Base-by-base conservation (phyloP, 1,284 basidiomycete species). In the Fistulina hepatica region DNA sequence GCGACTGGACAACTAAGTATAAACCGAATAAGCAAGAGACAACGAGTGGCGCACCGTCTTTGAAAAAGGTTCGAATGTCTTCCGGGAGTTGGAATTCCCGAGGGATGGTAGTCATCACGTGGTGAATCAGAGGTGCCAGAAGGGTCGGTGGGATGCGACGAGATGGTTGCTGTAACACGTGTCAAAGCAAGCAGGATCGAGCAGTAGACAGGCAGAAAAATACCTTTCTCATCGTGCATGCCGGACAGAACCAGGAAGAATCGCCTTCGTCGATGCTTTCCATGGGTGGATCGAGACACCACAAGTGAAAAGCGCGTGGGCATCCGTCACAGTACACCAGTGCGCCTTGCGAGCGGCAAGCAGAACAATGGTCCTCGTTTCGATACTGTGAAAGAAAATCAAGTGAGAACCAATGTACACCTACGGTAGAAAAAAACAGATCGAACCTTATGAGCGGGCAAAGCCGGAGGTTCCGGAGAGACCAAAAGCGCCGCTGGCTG, bases 271-370 rank as follows among this genome's bases (percentile, higher is more conserved):
- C 91, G 49, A 83, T 72, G 37, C 81, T 69, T 48, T 93, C 85
- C 62, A 97, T 75, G 16, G 94, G 94, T 28, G 94, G 94, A 56
- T 97, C 86, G 50, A 98, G 74, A 59, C 94, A 99, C 72, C 81
- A 81, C 44, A 97, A 79, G 61, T 99, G 94, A 59, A 97, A 99
- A 16, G 91, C 90, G 46, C 85, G 71, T 21, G 94, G 89, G 56
- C 95, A 99, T 10, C 93, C 92, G 56, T 98, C 94, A 60, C 94
- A 99, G 58, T 97, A 97, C 7, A 94, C 73, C 43, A 93, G 67
- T 17, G 76, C 71, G 40, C 92, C 85, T 40, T 75, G 63, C 17
- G 79, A 84, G 48, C 80, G 74, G 60, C 94, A 97, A 2, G 88
- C 76, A 36, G 91, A 93, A 58, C 93, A 97, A 53, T 88, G 89